A percentile compares a stretch with the other conserved stretches of the same genome.
Evolutionary conservation across 1,139 yeast species (phyloP).

Genomic region (Candida labiduridarum): DNA sequence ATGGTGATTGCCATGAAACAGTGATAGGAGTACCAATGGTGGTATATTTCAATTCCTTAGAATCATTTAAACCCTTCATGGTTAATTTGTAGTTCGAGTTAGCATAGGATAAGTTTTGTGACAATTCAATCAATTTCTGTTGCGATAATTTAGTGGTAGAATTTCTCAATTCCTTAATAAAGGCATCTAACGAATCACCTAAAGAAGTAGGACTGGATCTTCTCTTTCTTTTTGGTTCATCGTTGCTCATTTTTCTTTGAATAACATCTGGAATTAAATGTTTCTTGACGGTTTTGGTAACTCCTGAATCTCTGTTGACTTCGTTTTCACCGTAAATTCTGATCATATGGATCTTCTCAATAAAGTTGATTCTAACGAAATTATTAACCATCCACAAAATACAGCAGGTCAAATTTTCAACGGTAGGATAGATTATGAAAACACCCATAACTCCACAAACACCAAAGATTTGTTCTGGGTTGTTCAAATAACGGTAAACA

Average conservation of each 20-base stretch:
- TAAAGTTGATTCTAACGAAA: constrained; percentile 67
- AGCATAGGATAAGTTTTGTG: constrained; percentile 43
- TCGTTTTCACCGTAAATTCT: constrained; percentile 72
- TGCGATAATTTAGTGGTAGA: constrained; percentile 37
- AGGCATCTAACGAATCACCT: constrained; percentile 44
- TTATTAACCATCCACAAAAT: constrained; percentile 70
- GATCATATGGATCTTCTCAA: constrained; percentile 81
- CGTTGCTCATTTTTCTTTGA: constrained; percentile 34
- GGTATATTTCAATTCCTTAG: constrained; percentile 25
- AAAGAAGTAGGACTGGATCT: constrained; percentile 20
- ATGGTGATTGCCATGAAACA: constrained; percentile 61
- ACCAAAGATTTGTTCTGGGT: constrained; percentile 83
- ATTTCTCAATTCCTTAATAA: constrained; percentile 41
- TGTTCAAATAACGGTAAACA: constrained; percentile 79
- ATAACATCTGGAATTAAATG: constrained; percentile 47
- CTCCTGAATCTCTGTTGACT: constrained; percentile 62
- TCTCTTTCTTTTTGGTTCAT: constrained; percentile 24
- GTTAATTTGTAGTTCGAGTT: constrained; percentile 37
- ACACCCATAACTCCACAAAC: constrained; percentile 86
- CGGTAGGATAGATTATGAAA: constrained; percentile 62
- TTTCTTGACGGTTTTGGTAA: constrained; percentile 64
- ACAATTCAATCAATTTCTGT: constrained; percentile 43
- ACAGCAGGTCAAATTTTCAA: constrained; percentile 58
- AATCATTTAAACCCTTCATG: constrained; percentile 25
- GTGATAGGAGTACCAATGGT: constrained; percentile 56